These are phyloP conservation scores for Ramaria rubella DNA, from an alignment of 768 basidiomycete genomes.

Conservation along the genomic window DNA sequence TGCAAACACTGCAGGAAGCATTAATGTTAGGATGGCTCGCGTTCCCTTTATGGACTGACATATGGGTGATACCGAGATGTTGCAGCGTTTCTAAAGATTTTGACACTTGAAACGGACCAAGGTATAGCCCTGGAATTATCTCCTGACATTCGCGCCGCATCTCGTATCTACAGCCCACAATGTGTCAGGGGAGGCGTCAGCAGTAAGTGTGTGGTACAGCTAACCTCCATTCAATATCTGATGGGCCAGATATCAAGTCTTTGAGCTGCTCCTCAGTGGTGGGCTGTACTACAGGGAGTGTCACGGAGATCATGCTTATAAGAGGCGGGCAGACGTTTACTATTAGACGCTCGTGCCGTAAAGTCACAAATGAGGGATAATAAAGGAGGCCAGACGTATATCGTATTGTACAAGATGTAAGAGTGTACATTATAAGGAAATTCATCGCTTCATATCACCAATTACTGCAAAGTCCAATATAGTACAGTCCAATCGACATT, in stretches of 20 bases:
- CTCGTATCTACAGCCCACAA: conserved; percentile 56
- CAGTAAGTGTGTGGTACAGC: conserved; percentile 18
- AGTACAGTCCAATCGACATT: too few relatives aligned
- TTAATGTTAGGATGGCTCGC: neutral
- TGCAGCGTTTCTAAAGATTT: conserved; percentile 70
- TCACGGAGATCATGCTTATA: too few relatives aligned
- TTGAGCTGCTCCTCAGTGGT: neutral
- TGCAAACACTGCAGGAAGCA: conserved; percentile 57
- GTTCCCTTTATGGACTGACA: conserved; percentile 40
- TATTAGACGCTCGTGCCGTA: too few relatives aligned
- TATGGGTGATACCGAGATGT: conserved; percentile 69
- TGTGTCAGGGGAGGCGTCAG: neutral
- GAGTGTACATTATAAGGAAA: too few relatives aligned
- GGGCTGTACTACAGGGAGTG: too few relatives aligned
- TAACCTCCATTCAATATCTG: conserved; percentile 80
- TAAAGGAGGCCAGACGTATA: too few relatives aligned
- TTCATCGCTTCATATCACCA: too few relatives aligned
- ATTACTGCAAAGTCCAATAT: too few relatives aligned
- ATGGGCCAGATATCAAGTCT: conserved; percentile 67
- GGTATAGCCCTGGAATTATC: conserved; percentile 72
- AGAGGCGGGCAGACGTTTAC: too few relatives aligned
- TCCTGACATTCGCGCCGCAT: conserved; percentile 95
- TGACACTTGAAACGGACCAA: conserved; percentile 85
- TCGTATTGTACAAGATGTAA: too few relatives aligned
- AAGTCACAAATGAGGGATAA: too few relatives aligned